Percentiles rank a stretch among this genome's conserved stretches.
These are phyloP conservation scores for Pseudoscleropodium purum DNA, from an alignment of 225 moss, liverwort and hornwort species.

Conservation along the genomic window DNA sequence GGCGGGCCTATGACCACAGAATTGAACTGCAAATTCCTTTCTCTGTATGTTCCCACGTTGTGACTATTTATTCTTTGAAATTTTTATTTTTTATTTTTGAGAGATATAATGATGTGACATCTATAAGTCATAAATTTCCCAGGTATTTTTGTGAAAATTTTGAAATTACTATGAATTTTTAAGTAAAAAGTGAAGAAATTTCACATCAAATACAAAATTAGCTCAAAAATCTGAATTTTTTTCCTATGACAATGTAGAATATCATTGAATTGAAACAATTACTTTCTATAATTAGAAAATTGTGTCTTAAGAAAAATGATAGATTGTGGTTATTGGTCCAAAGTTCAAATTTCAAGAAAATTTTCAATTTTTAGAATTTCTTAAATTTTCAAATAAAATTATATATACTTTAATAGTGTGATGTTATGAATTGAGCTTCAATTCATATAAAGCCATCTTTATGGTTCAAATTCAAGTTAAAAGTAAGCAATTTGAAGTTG, in stretches of 20 bases:
- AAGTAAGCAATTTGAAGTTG: neutral
- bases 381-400: neutral
- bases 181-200: neutral
- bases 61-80: neutral
- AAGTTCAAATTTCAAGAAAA: neutral
- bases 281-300: neutral
- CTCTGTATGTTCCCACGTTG: too few species aligned
- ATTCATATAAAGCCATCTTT: neutral
- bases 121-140: neutral
- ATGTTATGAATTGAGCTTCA: neutral
- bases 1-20: neutral
- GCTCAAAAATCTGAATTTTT: too few species aligned
- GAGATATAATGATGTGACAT: neutral
- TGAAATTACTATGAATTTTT: neutral
- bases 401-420: fast-evolving
- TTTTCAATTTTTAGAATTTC: neutral
- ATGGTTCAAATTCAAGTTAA: neutral
- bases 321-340: fast-evolving
- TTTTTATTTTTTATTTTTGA: neutral
- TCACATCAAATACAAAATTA: neutral
- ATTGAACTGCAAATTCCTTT: neutral
- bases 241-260: too few species aligned
- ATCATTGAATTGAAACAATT: too few species aligned
- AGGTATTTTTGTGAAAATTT: neutral
- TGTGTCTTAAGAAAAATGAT: too few species aligned